A percentile compares a stretch with the other conserved stretches of the same genome.
Conservation (phyloP, 1,139 yeast species). For the Komagataea norvegica region DNA sequence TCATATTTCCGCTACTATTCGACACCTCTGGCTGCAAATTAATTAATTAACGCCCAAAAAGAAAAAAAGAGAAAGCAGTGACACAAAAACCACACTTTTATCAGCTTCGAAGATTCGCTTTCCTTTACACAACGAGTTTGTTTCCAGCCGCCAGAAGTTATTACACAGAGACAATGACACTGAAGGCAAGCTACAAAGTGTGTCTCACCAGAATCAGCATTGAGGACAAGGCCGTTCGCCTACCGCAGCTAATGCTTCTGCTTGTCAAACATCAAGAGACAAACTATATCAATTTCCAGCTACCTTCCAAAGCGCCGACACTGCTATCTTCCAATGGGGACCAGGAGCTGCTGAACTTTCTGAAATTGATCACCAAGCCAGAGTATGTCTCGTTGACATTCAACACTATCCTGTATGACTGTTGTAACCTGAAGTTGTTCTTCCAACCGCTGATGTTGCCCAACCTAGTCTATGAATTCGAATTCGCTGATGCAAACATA, state of each 20-base stretch:
- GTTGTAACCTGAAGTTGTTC: constrained; percentile 4
- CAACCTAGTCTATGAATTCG: constrained; percentile 7
- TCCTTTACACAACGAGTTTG: no score
- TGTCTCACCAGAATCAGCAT: constrained; percentile 20
- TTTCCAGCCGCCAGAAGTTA: no score
- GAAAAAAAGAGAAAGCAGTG: no score
- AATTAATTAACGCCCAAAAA: no score
- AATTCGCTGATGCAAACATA: constrained; percentile 1
- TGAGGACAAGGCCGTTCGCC: constrained; percentile 4
- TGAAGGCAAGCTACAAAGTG: constrained; percentile 17
- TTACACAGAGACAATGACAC: no score
- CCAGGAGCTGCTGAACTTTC: constrained; percentile 14
- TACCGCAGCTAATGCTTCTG: constrained; percentile 7
- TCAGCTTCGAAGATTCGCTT: background rate
- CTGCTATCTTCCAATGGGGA: constrained; percentile 4
- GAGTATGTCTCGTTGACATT: constrained; percentile 18
- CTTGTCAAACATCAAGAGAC: constrained; percentile 20
- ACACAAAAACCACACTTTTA: background rate
- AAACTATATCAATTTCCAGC: constrained; percentile 19
- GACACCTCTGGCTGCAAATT: no score
- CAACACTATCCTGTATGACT: constrained; percentile 5
- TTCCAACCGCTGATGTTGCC: constrained; percentile 7
- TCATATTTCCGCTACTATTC: no score
- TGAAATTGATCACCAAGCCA: constrained; percentile 19
- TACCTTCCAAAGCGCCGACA: constrained; percentile 7